Conservation (phyloP, 139 green algal species). For the Micractinium conductrix region DNA sequence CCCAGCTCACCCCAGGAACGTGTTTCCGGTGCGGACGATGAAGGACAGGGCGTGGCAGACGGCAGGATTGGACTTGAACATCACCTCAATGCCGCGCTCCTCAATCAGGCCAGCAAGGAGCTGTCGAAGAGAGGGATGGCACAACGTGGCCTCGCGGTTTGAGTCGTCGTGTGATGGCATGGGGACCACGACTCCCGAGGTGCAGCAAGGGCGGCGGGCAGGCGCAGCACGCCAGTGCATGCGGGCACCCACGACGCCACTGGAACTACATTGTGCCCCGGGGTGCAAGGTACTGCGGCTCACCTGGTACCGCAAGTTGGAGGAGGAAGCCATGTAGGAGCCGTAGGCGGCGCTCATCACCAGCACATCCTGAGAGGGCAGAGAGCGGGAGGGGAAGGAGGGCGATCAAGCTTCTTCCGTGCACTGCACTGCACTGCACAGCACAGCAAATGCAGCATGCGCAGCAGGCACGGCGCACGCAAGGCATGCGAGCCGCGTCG, state of each 20-base stretch:
- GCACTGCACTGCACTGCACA: too few species aligned
- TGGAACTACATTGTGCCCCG: too few species aligned
- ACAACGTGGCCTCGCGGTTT: too few species aligned
- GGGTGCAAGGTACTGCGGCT: not conserved
- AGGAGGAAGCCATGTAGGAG: conserved; percentile 94
- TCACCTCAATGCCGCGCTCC: conserved; percentile 90
- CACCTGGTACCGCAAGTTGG: conserved; percentile 84
- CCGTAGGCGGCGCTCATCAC: conserved; percentile 86
- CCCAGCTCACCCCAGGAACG: conserved; percentile 82
- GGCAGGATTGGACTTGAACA: conserved; percentile 73
- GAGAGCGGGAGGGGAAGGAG: not conserved
- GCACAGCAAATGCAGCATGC: not conserved
- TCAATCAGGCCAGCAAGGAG: conserved; percentile 93
- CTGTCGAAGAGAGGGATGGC: conserved; percentile 52
- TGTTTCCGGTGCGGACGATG: conserved; percentile 78
- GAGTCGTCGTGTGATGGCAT: too few species aligned
- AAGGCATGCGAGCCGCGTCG: too few species aligned
- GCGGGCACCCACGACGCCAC: not conserved
- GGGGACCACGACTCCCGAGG: not conserved
- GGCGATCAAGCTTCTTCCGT: too few species aligned
- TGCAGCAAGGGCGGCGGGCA: not conserved
- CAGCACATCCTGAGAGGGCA: conserved; percentile 76
- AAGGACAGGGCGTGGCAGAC: conserved; percentile 83
- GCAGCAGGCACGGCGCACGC: too few species aligned
- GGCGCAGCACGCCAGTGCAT: not conserved